Base-by-base conservation (phyloP, 1,284 basidiomycete species). In the Chiua sp. region DNA sequence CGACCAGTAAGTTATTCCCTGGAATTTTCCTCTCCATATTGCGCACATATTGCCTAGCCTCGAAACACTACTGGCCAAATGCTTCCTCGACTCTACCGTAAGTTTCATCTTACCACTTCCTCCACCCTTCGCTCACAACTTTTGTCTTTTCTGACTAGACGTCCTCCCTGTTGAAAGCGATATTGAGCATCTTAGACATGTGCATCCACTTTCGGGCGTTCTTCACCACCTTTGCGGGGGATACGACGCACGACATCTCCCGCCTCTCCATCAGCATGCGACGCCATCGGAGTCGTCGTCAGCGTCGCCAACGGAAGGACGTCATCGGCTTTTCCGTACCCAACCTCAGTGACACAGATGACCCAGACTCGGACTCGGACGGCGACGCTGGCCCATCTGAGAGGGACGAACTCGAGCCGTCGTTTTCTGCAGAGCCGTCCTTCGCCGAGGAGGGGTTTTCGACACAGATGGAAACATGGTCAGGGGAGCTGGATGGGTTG, bases 131-230 rank as follows among this genome's bases (percentile, higher is more conserved):
- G 20, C 39, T 35, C 33, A 15, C 33, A 32, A 22, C 32, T 46
- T 10, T 42, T 13, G 18, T 51, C 53, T 28, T 55, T 28, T 23
- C 20, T 53, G n/a, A 20, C 54, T 60, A 92, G 88, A 88, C 87
- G 13, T 78, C 82, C 1, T 79, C 86, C 13, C 77, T 93, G 18
- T 84, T 87, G 66, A 83, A 84, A 56, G 81, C 86, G 16, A 82
- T 94, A 50, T 64, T 88, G 28, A 85, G 86, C 7, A 83, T 93
- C 57, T 79, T 95, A 44, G 90, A 94, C 72, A 86, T 93, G 78
- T 82, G 84, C 42, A 75, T 92, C 5, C 81, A 85, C 62, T 91
- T 94, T 70, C 84, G 81, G 62, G 82, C 87, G 52, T 78, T 81
- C 55, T 90, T 92, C 67, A 75, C 82, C 26, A 75, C 85, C 0